phyloP scores from a whole-genome alignment of 2,329 filamentous ascomycete genomes.

The Scedosporium dehoogii region DNA sequence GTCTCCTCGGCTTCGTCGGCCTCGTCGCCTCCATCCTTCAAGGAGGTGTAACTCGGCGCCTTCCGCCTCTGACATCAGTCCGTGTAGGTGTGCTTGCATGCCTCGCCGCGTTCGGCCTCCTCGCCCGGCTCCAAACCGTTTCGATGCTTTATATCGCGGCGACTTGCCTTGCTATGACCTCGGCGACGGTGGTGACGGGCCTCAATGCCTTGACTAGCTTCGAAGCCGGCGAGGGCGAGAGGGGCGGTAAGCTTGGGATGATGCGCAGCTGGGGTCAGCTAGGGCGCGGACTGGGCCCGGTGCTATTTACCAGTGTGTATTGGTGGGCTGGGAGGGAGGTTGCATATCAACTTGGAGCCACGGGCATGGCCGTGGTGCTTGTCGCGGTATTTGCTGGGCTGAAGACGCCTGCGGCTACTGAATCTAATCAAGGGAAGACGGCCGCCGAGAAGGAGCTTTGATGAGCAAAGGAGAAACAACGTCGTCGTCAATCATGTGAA shows the following conservation, averaged over 20 bases:
- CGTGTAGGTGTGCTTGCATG: conserved; percentile 71
- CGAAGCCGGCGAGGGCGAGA: conserved; percentile 69
- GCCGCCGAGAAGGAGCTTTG: conserved; percentile 2
- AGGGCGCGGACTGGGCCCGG: conserved; percentile 74
- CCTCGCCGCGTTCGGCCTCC: conserved; percentile 68
- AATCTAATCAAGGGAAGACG: neutral
- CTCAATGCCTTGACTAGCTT: conserved; percentile 88
- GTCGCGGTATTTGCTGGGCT: conserved; percentile 61
- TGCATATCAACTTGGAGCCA: conserved; percentile 73
- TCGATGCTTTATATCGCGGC: conserved; percentile 70
- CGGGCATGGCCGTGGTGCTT: conserved; percentile 68
- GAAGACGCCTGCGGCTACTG: conserved; percentile 43
- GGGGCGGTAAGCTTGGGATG: conserved; percentile 78
- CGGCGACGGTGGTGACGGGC: conserved; percentile 88
- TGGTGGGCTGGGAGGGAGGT: conserved; percentile 93
- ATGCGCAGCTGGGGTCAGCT: conserved; percentile 77
- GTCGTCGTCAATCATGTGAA: neutral
- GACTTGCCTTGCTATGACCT: conserved; percentile 76
- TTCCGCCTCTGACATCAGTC: conserved; percentile 72
- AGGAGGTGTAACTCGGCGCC: conserved; percentile 77
- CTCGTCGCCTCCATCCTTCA: conserved; percentile 88
- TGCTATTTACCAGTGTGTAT: conserved; percentile 90
- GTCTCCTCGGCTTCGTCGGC: conserved; percentile 81
- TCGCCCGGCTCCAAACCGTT: conserved; percentile 60
- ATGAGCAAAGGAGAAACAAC: neutral